Evolutionary conservation across 768 basidiomycete species (phyloP), one percentile per base, ranked within the genome.

Genomic region (Phlebiopsis gigantea): DNA sequence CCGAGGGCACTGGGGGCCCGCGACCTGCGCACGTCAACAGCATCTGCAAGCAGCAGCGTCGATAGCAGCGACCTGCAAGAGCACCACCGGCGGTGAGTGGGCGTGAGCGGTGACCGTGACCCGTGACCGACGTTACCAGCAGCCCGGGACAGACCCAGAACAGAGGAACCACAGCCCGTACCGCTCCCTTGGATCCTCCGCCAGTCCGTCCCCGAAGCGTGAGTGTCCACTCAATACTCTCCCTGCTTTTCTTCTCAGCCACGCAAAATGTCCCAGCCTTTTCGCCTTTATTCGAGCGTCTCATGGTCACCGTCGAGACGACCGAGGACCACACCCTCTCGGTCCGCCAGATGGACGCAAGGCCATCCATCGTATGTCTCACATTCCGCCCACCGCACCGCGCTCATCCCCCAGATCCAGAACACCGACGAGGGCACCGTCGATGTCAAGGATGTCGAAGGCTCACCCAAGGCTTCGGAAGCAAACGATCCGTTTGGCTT

Each of bases 401-500:
- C 22, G n/a, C 6, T 50, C 39, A 26, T 15, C 21, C 47, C 10
- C 19, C 21, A 22, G 8, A 21, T 22, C 8, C 50, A 51, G 29
- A 55, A 79, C 77, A 58, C 69, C 66, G 66, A 80, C 77, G 77
- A 80, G 55, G 72, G 75, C 77, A 70, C 69, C 73, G 66, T 71
- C 54, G 58, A 60, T 56, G 60, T 64, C 58, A 66, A 72, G 57
- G 69, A 70, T 59, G 70, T 71, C 63, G 72, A 73, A 22, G 47
- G 46, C 21, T 59, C 62, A 24, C 58, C 55, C n/a, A 58, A 46
- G 44, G 34, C 25, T 52, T 51, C 59, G 41, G 51, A 47, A 15
- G 24, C 42, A 12, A 61, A 71, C 22, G 90, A 93, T 71, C 90
- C 90, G 2, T 93, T 78, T 71, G 79, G 75, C 59, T 75, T 92